These are phyloP conservation scores for Erythrobasidium hasegawianum DNA, from an alignment of 1,284 basidiomycete species.

Conservation along the genomic window DNA sequence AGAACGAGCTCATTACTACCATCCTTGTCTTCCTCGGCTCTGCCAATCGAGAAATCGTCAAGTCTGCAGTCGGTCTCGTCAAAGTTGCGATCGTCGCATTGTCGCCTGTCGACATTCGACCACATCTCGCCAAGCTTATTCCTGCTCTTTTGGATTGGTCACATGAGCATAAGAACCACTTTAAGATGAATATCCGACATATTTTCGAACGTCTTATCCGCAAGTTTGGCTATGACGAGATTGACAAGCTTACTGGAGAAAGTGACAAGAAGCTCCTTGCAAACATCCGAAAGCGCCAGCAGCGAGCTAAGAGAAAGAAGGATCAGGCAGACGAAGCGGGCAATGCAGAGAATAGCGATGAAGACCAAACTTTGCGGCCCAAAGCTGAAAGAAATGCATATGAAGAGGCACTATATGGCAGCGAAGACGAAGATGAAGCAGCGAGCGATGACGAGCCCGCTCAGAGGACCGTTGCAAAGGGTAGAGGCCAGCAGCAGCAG, in stretches of 20 bases:
- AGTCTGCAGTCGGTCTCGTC: slow-evolving; percentile 89
- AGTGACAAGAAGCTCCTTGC: slow-evolving; percentile 73
- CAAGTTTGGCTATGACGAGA: slow-evolving; percentile 80
- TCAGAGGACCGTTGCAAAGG: slow-evolving; percentile 39
- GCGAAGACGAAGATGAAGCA: slow-evolving; percentile 68
- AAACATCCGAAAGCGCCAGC: slow-evolving; percentile 88
- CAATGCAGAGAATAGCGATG: slow-evolving; percentile 54
- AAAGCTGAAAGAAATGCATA: slow-evolving; percentile 73
- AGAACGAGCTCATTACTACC: slow-evolving; percentile 80
- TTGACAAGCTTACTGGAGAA: slow-evolving; percentile 61
- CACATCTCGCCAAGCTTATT: slow-evolving; percentile 72
- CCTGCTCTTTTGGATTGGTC: slow-evolving; percentile 86
- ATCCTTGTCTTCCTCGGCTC: slow-evolving; percentile 85
- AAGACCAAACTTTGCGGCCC: slow-evolving; percentile 54
- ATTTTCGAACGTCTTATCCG: slow-evolving; percentile 95
- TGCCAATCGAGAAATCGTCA: slow-evolving; percentile 95
- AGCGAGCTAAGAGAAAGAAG: slow-evolving; percentile 74
- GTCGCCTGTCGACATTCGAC: slow-evolving; percentile 64
- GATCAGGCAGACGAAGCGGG: slow-evolving; percentile 55
- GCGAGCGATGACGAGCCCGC: slow-evolving; percentile 57
- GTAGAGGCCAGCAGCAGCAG: slow-evolving; percentile 42
- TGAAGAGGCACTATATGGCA: slow-evolving; percentile 91
- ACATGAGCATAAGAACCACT: slow-evolving; percentile 97
- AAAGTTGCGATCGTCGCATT: slow-evolving; percentile 90
- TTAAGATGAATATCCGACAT: slow-evolving; percentile 93